These are phyloP conservation scores for Trypanosoma lewisi DNA, from an alignment of 208 protist species.

Conservation along the genomic window DNA sequence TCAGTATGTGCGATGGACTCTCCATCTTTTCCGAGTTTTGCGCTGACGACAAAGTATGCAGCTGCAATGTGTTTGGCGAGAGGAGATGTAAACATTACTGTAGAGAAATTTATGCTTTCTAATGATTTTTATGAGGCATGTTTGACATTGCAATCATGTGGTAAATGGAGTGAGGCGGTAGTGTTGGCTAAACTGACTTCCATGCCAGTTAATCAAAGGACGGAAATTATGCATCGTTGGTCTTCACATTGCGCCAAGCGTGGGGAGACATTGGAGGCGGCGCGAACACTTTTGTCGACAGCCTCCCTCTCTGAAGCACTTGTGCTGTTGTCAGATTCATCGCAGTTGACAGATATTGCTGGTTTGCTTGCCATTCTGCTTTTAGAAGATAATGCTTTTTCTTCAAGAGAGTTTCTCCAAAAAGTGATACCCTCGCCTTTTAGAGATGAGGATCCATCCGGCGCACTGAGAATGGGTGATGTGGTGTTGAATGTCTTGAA, in stretches of 20 bases:
- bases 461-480: conserved; percentile 18
- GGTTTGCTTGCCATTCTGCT: conserved; percentile 62
- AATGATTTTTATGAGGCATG: conserved; percentile 61
- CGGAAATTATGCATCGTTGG: conserved; percentile 48
- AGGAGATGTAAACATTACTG: conserved; percentile 62
- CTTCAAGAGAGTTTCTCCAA: conserved; percentile 8
- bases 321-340: conserved; percentile 41
- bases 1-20: conserved; percentile 12
- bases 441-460: conserved; percentile 19
- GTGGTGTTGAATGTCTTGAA: conserved; percentile 44
- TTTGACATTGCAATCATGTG: conserved; percentile 61
- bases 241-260: conserved; percentile 49
- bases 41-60: conserved; percentile 42
- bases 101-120: conserved; percentile 73
- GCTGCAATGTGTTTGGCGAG: conserved; percentile 68
- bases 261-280: conserved; percentile 48
- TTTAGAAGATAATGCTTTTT: conserved; percentile 30
- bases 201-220: conserved; percentile 1
- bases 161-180: conserved; percentile 61
- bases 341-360: conserved; percentile 60
- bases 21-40: conserved; percentile 39
- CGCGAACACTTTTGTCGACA: conserved; percentile 42
- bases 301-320: conserved; percentile 33
- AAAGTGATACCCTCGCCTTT: conserved; percentile 11
- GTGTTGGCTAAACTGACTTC: conserved; percentile 41